Evolutionary conservation across 495 filamentous ascomycete genomes (phyloP).

Genomic region (Penicillium longicatenatum): DNA sequence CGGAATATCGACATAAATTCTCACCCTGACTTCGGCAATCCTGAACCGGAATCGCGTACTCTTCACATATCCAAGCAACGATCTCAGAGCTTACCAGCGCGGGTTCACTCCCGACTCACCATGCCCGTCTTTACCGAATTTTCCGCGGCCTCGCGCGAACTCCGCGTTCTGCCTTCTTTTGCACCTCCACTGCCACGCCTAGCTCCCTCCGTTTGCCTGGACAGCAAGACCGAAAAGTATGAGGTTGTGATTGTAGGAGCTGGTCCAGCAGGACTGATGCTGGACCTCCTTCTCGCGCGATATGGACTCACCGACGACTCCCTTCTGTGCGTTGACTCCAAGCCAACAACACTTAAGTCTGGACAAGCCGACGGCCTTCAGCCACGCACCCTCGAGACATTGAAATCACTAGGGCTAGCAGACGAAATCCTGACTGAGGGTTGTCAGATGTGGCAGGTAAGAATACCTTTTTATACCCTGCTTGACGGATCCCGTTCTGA

Average conservation of each 20-base stretch:
- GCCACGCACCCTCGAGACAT: slow-evolving; percentile 65
- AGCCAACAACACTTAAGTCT: slow-evolving; percentile 42
- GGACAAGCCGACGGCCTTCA: slow-evolving; percentile 69
- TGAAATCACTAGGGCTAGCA: slow-evolving; percentile 44
- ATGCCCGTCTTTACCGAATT: slow-evolving; percentile 53
- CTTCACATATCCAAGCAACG: not conserved
- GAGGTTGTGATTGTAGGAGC: slow-evolving; percentile 50
- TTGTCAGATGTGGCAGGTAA: slow-evolving; percentile 38
- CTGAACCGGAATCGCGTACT: not conserved
- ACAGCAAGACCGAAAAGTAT: slow-evolving; percentile 32
- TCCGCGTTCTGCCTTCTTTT: slow-evolving; percentile 45
- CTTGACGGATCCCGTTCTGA: not conserved
- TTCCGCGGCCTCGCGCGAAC: slow-evolving; percentile 38
- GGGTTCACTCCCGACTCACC: not conserved
- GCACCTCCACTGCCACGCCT: slow-evolving; percentile 45
- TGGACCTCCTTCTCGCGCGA: slow-evolving; percentile 47
- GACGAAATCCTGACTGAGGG: slow-evolving; percentile 43
- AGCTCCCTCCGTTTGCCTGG: slow-evolving; percentile 17
- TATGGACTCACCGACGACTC: slow-evolving; percentile 48
- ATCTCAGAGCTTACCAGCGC: not conserved
- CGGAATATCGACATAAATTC: slow-evolving; percentile 10
- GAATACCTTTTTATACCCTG: slow-evolving; percentile 42
- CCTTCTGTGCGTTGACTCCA: slow-evolving; percentile 50
- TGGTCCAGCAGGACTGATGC: slow-evolving; percentile 52
- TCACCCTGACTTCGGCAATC: not conserved